Evolutionary conservation across 2,329 filamentous ascomycete species (phyloP), one percentile per base, ranked within the genome.

Genomic region (Clarireedia homoeocarpa): DNA sequence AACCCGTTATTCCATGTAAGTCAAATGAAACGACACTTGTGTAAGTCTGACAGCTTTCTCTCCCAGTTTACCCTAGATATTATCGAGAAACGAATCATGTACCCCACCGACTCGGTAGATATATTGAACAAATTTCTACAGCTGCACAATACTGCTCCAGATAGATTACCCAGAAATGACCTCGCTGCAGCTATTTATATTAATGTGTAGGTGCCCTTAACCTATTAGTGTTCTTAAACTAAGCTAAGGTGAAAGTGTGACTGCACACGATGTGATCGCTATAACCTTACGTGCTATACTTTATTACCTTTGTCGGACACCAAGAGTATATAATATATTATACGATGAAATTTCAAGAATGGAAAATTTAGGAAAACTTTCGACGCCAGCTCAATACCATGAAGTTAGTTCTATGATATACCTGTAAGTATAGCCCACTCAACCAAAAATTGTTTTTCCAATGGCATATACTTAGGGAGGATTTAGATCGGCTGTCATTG

Each of bases 281-380:
- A 38, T 55, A 7, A 24, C 36, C n/a, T 14, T 55, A 4, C 26
- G 38, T n/a, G 6, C 53, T 9, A 20, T 50, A 39, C 5, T 50
- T 5, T 49, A 50, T 36, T 45, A 42, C 14, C 34, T 50, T 24
- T 6, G 15, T 5, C 30, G 24, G 24, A 14, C 24, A 10, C 53
- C 47, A 5, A 17, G 6, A 4, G 38, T 36, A 3, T 24, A 50
- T 12, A 27, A 17, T 5, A 27, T n/a, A 1, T 62, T 72, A 2
- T 85, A 86, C 67, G 75, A 74, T 0, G 75, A 73, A 17, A 54
- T 73, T 71, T 24, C 71, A 74, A 2, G 69, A 83, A 4, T 86
- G 82, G 40, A 44, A 15, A 6, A 3, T 9, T 5, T 10, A 30
- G 47, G 27, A 5, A 4, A 5, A 1, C 9, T 45, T 2, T 34